Evolutionary conservation across 352 stramenopile genomes (phyloP), one percentile per base, ranked within the genome.

Genomic region (Plasmopara muralis): DNA sequence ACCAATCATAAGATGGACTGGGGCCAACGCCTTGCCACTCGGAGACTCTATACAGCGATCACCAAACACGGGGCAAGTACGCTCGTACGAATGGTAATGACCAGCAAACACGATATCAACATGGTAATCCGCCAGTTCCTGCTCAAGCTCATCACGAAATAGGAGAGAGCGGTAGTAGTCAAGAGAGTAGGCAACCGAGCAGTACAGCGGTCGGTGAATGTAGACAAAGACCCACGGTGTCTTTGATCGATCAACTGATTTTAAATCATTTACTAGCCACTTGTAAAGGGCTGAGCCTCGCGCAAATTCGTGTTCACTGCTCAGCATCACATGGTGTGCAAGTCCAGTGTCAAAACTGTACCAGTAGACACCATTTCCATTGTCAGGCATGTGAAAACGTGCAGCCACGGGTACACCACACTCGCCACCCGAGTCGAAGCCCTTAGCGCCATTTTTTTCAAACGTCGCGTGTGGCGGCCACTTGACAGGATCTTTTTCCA

Each of bases 331-430:
- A 51, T 85, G 73, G 37, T 85, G 76, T 25, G 56, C 57, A 34
- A 87, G 65, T 3, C 76, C 76, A 2, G 67, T 68, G 40, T 85
- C 70, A 16, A 66, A 68, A 43, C 71, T 83, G 65, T 85, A 86
- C 71, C 72, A 87, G 50, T 75, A 86, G 2, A 79, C 64, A 6
- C 57, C 55, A 39, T 83, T 84, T 37, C 72, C 67, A 41, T 76
- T 76, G 15, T 66, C 57, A 0, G 75, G 82, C 78, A 93, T 93
- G 44, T 65, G 55, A 71, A 95, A 95, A 30, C 83, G 72, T 42
- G 73, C 82, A 18, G 70, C 51, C 5, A 70, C 76, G 0, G 88
- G 80, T 9, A 97, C 72, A 18, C 87, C 85, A 62, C 89, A 97
- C 66, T 97, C 89, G 7, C 89, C 89, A 20, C 70, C 70, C 10